Evolutionary conservation across 2,329 filamentous ascomycete genomes (phyloP).

Genomic region (Eutypa lata): DNA sequence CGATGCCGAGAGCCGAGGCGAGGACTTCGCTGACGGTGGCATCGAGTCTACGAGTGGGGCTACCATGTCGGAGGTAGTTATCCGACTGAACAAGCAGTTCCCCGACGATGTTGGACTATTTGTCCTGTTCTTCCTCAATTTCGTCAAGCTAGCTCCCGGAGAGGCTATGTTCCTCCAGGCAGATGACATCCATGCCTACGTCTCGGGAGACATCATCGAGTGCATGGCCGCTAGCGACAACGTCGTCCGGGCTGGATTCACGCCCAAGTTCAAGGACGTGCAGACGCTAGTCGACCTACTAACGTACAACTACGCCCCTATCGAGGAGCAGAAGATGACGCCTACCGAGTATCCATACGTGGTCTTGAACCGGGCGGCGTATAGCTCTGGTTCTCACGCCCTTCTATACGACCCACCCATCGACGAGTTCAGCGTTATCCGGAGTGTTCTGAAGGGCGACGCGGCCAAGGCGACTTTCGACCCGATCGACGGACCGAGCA

Average conservation of each 20-base stretch:
- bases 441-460: constrained; percentile 67
- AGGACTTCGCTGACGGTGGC: constrained; percentile 72
- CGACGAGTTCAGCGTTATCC: constrained; percentile 89
- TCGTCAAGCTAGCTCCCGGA: constrained; percentile 79
- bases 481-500: constrained; percentile 80
- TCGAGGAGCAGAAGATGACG: constrained; percentile 89
- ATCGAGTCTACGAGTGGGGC: constrained; percentile 64
- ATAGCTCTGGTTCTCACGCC: constrained; percentile 70
- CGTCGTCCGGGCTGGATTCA: constrained; percentile 94
- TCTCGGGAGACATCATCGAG: constrained; percentile 92
- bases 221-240: constrained; percentile 99
- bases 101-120: constrained; percentile 89
- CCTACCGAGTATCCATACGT: constrained; percentile 83
- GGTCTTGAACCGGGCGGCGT: constrained; percentile 76
- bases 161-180: constrained; percentile 96
- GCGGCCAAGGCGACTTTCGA: constrained; percentile 88
- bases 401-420: constrained; percentile 92
- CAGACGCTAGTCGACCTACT: constrained; percentile 84
- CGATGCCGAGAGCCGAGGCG: constrained; percentile 64
- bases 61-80: constrained; percentile 73
- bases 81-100: constrained; percentile 78
- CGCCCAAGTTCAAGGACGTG: constrained; percentile 98
- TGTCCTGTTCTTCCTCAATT: constrained; percentile 96
- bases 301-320: constrained; percentile 93
- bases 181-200: constrained; percentile 95